Evolutionary conservation across 176 grass and related monocot genomes (phyloP).

Genomic region (Aegilops umbellulata): DNA sequence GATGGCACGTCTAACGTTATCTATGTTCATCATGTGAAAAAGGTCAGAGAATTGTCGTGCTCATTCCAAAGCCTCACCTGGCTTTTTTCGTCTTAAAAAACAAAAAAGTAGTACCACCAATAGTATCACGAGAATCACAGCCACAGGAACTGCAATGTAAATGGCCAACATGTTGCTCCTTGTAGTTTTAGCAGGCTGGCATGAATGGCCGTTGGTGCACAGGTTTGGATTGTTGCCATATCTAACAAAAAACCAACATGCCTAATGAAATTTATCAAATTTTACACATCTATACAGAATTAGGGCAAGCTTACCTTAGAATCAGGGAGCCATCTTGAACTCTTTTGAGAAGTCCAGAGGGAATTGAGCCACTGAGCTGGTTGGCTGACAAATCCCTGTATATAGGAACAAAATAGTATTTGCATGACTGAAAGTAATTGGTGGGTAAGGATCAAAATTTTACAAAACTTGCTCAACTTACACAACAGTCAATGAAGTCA

Average conservation of each 20-base stretch:
- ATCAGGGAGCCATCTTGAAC: not conserved
- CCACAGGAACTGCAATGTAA: not conserved
- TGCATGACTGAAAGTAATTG: too few relatives aligned
- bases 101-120: too few relatives aligned
- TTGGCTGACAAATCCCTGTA: not conserved
- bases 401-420: too few relatives aligned
- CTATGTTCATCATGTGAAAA: not conserved
- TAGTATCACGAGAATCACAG: too few relatives aligned
- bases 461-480: not conserved
- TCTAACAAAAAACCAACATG: not conserved
- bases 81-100: too few relatives aligned
- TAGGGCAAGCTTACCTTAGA: too few relatives aligned
- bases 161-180: not conserved
- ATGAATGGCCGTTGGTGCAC: not conserved
- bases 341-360: not conserved
- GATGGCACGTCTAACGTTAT: not conserved
- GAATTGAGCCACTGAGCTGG: not conserved
- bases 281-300: too few relatives aligned
- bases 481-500: not conserved
- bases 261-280: too few relatives aligned
- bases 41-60: too few relatives aligned
- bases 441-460: too few relatives aligned
- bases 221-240: too few relatives aligned
- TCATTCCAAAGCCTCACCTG: too few relatives aligned
- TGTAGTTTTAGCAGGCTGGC: not conserved